A percentile compares a stretch with the other conserved stretches of the same genome.
Conservation (phyloP, 2,329 filamentous ascomycete genomes). For the Cordyceps militaris region DNA sequence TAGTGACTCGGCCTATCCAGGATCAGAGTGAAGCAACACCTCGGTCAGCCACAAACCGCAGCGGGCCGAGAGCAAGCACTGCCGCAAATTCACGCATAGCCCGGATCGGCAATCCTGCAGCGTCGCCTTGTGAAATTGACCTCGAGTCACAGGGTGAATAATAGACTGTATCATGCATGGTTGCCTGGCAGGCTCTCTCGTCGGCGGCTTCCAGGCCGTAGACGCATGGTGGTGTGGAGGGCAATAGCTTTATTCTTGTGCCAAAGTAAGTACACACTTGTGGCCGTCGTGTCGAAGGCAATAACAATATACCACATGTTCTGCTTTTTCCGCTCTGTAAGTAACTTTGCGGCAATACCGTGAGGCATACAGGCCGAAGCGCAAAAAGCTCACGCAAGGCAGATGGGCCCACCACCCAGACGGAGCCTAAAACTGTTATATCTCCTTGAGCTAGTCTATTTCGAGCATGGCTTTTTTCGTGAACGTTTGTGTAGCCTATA, state of each 20-base stretch:
- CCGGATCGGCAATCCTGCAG: neutral
- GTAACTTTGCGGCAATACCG: neutral
- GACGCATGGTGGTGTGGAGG: no score
- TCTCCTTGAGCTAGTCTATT: neutral
- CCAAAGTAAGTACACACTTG: no score
- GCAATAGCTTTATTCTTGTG: no score
- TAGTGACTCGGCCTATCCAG: neutral
- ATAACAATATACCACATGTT: neutral
- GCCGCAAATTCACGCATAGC: neutral
- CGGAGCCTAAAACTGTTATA: neutral
- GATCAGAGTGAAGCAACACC: neutral
- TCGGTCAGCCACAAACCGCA: neutral
- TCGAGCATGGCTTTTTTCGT: neutral
- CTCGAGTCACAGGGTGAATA: neutral
- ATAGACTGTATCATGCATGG: neutral
- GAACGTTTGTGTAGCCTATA: conserved; percentile 30
- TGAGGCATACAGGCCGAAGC: neutral
- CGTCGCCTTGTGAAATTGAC: neutral
- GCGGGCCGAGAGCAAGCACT: neutral
- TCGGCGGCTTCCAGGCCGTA: no score
- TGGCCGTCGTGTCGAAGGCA: no score
- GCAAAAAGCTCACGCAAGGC: neutral
- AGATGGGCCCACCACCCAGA: neutral
- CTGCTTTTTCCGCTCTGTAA: neutral
- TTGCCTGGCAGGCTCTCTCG: neutral